A percentile compares a stretch with the other conserved stretches of the same genome.
Evolutionary conservation across 2,329 filamentous ascomycete genomes (phyloP).

Genomic region (Colletotrichum destructivum): DNA sequence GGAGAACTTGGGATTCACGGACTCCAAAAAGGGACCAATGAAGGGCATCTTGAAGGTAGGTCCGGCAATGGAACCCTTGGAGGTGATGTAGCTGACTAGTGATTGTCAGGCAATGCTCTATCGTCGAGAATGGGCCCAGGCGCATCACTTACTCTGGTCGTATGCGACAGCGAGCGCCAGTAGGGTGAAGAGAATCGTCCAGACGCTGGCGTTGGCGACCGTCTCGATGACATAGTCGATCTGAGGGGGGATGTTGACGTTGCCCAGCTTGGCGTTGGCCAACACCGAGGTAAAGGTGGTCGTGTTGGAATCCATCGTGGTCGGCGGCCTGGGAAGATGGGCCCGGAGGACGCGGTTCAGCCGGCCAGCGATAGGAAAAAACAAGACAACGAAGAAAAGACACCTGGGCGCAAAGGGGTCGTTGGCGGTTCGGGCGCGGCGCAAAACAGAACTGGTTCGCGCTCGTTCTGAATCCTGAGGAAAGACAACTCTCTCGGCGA

Average conservation of each 20-base stretch:
- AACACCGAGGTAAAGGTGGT: conserved; percentile 79
- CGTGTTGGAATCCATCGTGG: conserved; percentile 71
- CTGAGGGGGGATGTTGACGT: conserved; percentile 67
- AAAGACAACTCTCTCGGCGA: conserved; percentile 27
- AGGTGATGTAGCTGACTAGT: conserved; percentile 80
- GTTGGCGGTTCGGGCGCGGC: conserved; percentile 12
- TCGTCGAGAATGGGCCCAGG: background rate
- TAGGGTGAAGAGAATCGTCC: conserved; percentile 78
- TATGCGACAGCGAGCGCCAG: conserved; percentile 83
- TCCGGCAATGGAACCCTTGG: conserved; percentile 83
- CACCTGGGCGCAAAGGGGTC: conserved; percentile 21
- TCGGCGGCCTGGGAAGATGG: conserved; percentile 14
- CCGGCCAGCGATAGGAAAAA: background rate
- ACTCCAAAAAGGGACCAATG: conserved; percentile 96
- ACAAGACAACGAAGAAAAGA: background rate
- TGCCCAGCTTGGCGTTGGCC: conserved; percentile 70
- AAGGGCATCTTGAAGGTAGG: conserved; percentile 85
- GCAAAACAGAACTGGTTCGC: conserved; percentile 16
- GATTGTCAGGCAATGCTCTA: conserved; percentile 17
- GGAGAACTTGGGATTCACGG: conserved; percentile 90
- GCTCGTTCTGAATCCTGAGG: conserved; percentile 13
- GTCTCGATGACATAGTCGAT: conserved; percentile 69
- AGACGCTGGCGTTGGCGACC: conserved; percentile 68
- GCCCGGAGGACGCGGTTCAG: background rate
- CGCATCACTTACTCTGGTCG: conserved; percentile 82